Percentiles rank a stretch among this genome's conserved stretches.
Conservation (phyloP, 2,329 filamentous ascomycete genomes). For the Emericellopsis cladophorae region DNA sequence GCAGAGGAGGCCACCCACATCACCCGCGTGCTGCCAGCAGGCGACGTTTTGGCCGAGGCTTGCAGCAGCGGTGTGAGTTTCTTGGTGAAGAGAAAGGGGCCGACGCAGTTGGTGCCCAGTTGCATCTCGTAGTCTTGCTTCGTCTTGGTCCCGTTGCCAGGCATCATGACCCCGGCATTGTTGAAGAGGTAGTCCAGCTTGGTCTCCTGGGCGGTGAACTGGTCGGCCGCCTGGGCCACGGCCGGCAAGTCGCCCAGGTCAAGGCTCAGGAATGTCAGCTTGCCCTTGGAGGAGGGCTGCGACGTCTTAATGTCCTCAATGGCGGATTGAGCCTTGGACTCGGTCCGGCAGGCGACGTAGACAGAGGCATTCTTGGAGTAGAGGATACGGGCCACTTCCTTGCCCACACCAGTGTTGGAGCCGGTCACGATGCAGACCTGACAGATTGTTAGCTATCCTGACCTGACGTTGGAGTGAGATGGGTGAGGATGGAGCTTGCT, state of each 20-base stretch:
- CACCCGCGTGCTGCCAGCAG: constrained; percentile 14
- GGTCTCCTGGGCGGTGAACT: constrained; percentile 10
- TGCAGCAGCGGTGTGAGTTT: constrained; percentile 18
- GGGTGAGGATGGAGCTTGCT: neutral
- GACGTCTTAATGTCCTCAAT: constrained; percentile 24
- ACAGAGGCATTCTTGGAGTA: constrained; percentile 37
- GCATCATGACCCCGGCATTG: constrained; percentile 27
- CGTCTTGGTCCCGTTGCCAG: constrained; percentile 20
- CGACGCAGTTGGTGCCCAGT: constrained; percentile 24
- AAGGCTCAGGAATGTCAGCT: constrained; percentile 24
- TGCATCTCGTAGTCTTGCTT: constrained; percentile 25
- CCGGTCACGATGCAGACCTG: constrained; percentile 36
- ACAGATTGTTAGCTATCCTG: neutral
- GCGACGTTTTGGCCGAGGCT: constrained; percentile 13
- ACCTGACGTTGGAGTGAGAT: neutral
- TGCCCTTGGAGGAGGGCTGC: constrained; percentile 17
- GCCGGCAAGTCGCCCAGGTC: constrained; percentile 21
- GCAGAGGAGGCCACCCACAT: constrained; percentile 14
- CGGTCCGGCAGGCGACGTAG: constrained; percentile 34
- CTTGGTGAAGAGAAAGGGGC: constrained; percentile 23
- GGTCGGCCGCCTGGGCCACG: constrained; percentile 13
- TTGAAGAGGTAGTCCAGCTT: constrained; percentile 23
- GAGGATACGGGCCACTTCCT: constrained; percentile 35
- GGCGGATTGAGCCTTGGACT: constrained; percentile 23
- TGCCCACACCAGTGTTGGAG: constrained; percentile 26